Conservation (phyloP, 352 stramenopile species). For the Halophytophthora polymorphica region DNA sequence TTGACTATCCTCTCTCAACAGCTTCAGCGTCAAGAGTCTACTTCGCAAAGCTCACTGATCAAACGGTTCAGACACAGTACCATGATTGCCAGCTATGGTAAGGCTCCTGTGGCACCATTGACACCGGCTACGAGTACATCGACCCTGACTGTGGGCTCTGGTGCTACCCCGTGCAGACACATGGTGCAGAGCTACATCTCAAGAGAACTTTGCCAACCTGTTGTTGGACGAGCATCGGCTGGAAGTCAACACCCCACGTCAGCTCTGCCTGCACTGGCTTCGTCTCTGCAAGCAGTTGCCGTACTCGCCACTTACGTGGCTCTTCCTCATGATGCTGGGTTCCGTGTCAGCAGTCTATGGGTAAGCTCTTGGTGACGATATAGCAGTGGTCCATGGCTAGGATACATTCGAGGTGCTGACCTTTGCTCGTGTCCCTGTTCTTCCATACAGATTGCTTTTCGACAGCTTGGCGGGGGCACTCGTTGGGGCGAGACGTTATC, state of each 20-base stretch:
- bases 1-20: too few relatives aligned
- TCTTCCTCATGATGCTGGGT: conserved; percentile 69
- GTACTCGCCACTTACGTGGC: conserved; percentile 82
- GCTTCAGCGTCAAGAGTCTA: too few relatives aligned
- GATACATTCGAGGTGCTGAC: not conserved
- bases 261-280: conserved; percentile 68
- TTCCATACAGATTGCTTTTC: conserved; percentile 47
- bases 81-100: too few relatives aligned
- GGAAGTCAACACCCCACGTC: conserved; percentile 55
- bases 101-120: too few relatives aligned
- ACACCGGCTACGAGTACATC: too few relatives aligned
- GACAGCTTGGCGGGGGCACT: conserved; percentile 71
- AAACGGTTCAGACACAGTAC: too few relatives aligned
- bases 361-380: conserved; percentile 21
- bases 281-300: conserved; percentile 75
- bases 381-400: not conserved
- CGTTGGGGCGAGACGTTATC: conserved; percentile 48
- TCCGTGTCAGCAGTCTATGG: conserved; percentile 60
- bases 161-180: conserved; percentile 33
- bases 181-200: conserved; percentile 65
- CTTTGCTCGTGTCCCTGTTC: not conserved
- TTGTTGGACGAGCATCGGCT: conserved; percentile 59
- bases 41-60: too few relatives aligned
- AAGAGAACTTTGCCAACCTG: conserved; percentile 68
- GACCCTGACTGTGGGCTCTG: too few relatives aligned